phyloP scores from a whole-genome alignment of 2,329 filamentous ascomycete species.

The Clonostachys solani region DNA sequence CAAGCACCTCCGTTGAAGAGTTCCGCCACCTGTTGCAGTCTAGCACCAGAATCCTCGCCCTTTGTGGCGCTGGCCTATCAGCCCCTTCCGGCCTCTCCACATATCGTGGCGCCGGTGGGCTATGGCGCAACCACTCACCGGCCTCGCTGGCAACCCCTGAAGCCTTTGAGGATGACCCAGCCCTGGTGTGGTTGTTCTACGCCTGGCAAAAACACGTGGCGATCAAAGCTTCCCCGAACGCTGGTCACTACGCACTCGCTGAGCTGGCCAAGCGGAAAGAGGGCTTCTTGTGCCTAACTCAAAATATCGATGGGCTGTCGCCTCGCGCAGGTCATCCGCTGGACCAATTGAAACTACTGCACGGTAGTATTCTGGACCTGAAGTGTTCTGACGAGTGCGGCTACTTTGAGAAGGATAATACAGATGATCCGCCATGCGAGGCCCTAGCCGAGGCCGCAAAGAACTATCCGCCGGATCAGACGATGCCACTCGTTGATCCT shows the following conservation, averaged over 20 bases:
- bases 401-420: slow-evolving; percentile 64
- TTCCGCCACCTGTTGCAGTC: too few relatives aligned
- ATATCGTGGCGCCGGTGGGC: slow-evolving; percentile 78
- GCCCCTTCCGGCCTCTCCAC: slow-evolving; percentile 64
- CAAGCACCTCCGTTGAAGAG: too few relatives aligned
- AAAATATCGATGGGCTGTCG: slow-evolving; percentile 85
- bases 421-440: slow-evolving; percentile 73
- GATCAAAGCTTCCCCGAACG: slow-evolving; percentile 69
- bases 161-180: slow-evolving; percentile 70
- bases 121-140: slow-evolving; percentile 79
- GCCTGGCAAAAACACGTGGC: slow-evolving; percentile 78
- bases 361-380: slow-evolving; percentile 78
- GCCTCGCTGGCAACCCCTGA: slow-evolving; percentile 71
- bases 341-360: slow-evolving; percentile 66
- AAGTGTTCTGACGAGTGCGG: slow-evolving; percentile 68
- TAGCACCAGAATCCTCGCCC: slow-evolving; percentile 40
- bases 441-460: slow-evolving; percentile 64
- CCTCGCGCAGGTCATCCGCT: slow-evolving; percentile 68
- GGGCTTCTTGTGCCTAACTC: slow-evolving; percentile 71
- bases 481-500: slow-evolving; percentile 80
- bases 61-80: slow-evolving; percentile 58
- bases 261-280: slow-evolving; percentile 57
- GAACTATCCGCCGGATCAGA: slow-evolving; percentile 13
- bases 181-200: slow-evolving; percentile 89
- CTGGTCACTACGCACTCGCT: slow-evolving; percentile 74